phyloP scores from a whole-genome alignment of 805 yeast species.

The Candida qinlingensis region DNA sequence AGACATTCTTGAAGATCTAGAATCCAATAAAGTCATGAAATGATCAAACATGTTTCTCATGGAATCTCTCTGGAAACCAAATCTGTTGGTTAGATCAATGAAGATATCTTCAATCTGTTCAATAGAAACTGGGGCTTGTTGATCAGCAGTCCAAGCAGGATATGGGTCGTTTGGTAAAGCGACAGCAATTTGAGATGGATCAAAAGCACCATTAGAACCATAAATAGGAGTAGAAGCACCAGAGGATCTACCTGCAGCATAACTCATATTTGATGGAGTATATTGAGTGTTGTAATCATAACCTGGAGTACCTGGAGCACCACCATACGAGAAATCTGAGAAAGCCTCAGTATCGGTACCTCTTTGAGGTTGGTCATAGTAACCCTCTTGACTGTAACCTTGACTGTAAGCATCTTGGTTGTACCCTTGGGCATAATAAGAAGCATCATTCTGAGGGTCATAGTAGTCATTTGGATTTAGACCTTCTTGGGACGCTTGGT shows the following conservation, averaged over 20 bases:
- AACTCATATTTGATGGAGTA: slow-evolving; percentile 84
- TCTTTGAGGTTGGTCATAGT: slow-evolving; percentile 46
- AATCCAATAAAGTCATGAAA: slow-evolving; percentile 78
- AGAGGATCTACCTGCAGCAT: slow-evolving; percentile 78
- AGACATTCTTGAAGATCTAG: slow-evolving; percentile 83
- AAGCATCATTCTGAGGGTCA: slow-evolving; percentile 27
- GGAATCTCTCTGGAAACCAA: slow-evolving; percentile 89
- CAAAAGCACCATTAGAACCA: slow-evolving; percentile 55
- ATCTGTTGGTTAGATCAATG: slow-evolving; percentile 75
- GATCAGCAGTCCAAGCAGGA: slow-evolving; percentile 99
- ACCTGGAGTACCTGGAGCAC: slow-evolving; percentile 59
- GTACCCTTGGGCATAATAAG: slow-evolving; percentile 45
- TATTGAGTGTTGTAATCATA: slow-evolving; percentile 64
- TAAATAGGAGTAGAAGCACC: slow-evolving; percentile 95
- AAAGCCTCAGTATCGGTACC: slow-evolving; percentile 53
- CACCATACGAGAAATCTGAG: slow-evolving; percentile 62
- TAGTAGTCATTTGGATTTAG: slow-evolving; percentile 25
- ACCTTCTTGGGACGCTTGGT: slow-evolving; percentile 28
- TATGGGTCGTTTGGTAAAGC: slow-evolving; percentile 87
- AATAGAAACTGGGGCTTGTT: slow-evolving; percentile 77
- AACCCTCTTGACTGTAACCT: slow-evolving; percentile 36
- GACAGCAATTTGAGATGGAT: slow-evolving; percentile 58
- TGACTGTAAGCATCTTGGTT: slow-evolving; percentile 32
- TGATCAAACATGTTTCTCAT: slow-evolving; percentile 90
- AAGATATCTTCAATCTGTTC: slow-evolving; percentile 86